Evolutionary conservation across 345 rosid genomes (phyloP).

Genomic region (Gynandropsis gynandra): DNA sequence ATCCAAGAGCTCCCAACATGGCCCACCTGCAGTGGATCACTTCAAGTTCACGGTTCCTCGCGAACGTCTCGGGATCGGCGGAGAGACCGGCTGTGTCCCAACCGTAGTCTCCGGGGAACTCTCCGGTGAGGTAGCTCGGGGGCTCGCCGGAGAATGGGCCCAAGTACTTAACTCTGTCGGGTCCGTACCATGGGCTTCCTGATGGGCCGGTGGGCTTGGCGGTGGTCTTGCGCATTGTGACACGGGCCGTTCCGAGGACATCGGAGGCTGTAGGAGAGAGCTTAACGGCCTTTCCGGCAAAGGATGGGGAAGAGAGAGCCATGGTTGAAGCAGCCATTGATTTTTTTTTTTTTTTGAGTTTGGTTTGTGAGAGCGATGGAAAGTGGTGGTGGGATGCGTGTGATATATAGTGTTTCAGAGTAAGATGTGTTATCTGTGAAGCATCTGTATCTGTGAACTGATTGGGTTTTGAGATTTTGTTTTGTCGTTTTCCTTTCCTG

Average conservation of each 20-base stretch:
- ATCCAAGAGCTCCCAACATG: conserved; percentile 74
- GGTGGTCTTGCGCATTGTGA: conserved; percentile 48
- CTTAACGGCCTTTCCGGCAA: conserved; percentile 54
- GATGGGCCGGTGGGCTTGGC: conserved; percentile 34
- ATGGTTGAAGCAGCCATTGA: conserved; percentile 58
- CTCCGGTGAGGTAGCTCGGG: conserved; percentile 70
- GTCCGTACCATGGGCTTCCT: conserved; percentile 67
- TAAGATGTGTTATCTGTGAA: conserved; percentile 37
- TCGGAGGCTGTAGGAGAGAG: conserved; percentile 37
- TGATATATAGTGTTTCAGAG: conserved; percentile 19
- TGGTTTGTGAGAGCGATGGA: conserved; percentile 19
- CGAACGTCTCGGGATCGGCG: conserved; percentile 86
- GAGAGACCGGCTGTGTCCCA: conserved; percentile 69
- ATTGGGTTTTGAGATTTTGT: conserved; percentile 55
- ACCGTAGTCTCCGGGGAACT: conserved; percentile 49
- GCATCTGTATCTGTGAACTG: conserved; percentile 35
- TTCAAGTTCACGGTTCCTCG: conserved; percentile 80
- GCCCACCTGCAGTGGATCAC: conserved; percentile 83
- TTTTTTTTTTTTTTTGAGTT: neutral
- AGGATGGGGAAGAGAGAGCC: conserved; percentile 64
- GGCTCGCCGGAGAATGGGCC: conserved; percentile 78
- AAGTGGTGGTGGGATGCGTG: conserved; percentile 7
- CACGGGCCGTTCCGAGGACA: conserved; percentile 44
- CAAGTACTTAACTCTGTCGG: conserved; percentile 71
- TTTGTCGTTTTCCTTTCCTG: conserved; percentile 17